Conservation (phyloP, 1,139 yeast species). For the Suhomyces wounanorum region DNA sequence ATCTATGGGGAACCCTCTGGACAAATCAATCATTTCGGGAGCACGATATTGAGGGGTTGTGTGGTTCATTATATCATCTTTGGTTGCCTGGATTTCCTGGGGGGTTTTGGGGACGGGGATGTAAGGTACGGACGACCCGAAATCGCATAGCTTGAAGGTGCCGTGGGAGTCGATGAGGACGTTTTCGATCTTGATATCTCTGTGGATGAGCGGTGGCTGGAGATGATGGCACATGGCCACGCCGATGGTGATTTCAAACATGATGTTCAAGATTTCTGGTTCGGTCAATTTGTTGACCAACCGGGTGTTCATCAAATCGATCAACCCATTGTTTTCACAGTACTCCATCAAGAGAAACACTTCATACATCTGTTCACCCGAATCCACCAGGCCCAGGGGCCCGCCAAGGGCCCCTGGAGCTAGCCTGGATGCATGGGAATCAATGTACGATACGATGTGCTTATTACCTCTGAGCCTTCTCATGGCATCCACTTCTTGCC, state of each 20-base stretch:
- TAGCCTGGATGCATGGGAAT: constrained; percentile 88
- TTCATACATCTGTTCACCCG: constrained; percentile 60
- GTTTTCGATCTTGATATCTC: constrained; percentile 95
- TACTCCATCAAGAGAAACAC: constrained; percentile 91
- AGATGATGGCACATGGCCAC: constrained; percentile 87
- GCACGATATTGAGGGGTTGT: constrained; percentile 98
- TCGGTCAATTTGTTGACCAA: constrained; percentile 80
- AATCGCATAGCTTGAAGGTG: constrained; percentile 83
- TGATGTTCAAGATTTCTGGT: constrained; percentile 76
- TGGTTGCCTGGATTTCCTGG: constrained; percentile 66
- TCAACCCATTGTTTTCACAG: constrained; percentile 81
- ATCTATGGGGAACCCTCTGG: constrained; percentile 82
- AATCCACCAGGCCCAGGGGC: constrained; percentile 30
- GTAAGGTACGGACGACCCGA: constrained; percentile 85
- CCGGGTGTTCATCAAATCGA: constrained; percentile 94
- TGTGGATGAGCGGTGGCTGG: constrained; percentile 78
- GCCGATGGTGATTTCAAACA: constrained; percentile 81
- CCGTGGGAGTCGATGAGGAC: constrained; percentile 77
- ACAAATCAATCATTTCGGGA: constrained; percentile 94
- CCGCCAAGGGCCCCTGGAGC: constrained; percentile 20
- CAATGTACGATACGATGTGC: constrained; percentile 85
- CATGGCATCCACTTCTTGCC: constrained; percentile 87
- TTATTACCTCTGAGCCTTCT: constrained; percentile 73
- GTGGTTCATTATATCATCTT: constrained; percentile 83
- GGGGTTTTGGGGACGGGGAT: constrained; percentile 64